These are phyloP conservation scores for Diplodia mutila DNA, from an alignment of 2,329 filamentous ascomycete genomes.

Conservation along the genomic window DNA sequence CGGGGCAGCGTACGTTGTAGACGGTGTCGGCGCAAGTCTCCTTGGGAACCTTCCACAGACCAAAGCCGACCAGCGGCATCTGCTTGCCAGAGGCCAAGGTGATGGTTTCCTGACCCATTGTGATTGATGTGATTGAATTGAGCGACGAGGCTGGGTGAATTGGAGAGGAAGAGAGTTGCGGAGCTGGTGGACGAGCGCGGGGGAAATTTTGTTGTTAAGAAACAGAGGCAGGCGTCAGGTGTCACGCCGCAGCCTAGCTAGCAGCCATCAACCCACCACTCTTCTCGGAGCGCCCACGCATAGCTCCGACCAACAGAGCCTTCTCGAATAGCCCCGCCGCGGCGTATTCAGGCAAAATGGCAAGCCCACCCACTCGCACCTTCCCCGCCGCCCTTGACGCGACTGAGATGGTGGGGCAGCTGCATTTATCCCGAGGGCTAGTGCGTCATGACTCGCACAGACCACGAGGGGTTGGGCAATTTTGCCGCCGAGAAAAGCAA, in stretches of 20 bases:
- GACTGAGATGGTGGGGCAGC: constrained; percentile 6
- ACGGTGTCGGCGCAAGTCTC: constrained; percentile 73
- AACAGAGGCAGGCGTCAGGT: not conserved
- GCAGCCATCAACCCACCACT: constrained; percentile 5
- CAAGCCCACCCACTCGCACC: not conserved
- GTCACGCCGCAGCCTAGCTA: not conserved
- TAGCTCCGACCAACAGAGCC: not conserved
- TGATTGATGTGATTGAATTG: constrained; percentile 25
- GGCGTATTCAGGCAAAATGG: constrained; percentile 20
- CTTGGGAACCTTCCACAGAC: constrained; percentile 83
- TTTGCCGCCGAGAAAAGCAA: constrained; percentile 18
- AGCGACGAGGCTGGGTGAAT: not conserved
- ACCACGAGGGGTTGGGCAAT: constrained; percentile 14
- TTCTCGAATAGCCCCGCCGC: constrained; percentile 15
- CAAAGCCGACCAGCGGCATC: constrained; percentile 78
- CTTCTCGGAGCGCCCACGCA: not conserved
- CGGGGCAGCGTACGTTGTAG: constrained; percentile 61
- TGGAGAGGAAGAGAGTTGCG: not conserved
- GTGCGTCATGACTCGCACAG: constrained; percentile 14
- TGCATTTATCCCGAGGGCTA: constrained; percentile 16
- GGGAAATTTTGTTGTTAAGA: constrained; percentile 5
- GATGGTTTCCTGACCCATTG: constrained; percentile 48
- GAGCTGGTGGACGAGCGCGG: not conserved
- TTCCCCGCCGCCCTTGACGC: constrained; percentile 14
- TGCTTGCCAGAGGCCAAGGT: constrained; percentile 68